Evolutionary conservation across 2,329 filamentous ascomycete species (phyloP).

Genomic region (Neonectria magnoliae): DNA sequence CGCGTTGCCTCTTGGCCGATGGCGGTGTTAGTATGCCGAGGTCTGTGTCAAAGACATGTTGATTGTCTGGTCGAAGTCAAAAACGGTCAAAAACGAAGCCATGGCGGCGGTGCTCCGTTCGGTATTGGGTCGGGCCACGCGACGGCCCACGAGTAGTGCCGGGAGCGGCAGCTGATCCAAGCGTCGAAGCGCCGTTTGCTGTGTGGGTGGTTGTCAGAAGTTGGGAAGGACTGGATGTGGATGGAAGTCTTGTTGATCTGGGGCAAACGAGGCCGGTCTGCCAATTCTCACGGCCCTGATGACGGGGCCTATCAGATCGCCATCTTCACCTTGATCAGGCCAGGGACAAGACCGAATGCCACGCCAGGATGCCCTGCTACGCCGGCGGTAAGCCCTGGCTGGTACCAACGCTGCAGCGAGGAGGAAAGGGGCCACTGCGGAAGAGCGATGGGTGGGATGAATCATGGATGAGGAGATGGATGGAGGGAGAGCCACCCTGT

Average conservation of each 20-base stretch:
- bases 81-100: conserved; percentile 35
- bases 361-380: conserved; percentile 22
- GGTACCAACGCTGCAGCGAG: conserved; percentile 1
- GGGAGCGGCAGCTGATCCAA: conserved; percentile 39
- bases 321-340: conserved; percentile 26
- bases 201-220: conserved; percentile 35
- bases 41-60: conserved; percentile 18
- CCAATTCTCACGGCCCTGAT: conserved; percentile 27
- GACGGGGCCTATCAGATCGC: conserved; percentile 39
- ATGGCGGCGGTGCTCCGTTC: conserved; percentile 26
- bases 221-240: conserved; percentile 32
- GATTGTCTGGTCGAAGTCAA: conserved; percentile 33
- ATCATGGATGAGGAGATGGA: neutral
- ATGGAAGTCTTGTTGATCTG: conserved; percentile 12
- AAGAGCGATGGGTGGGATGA: neutral
- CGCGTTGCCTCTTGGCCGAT: conserved; percentile 9
- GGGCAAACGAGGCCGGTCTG: conserved; percentile 12
- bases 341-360: conserved; percentile 19
- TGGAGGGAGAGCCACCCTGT: neutral
- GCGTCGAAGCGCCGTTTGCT: conserved; percentile 35
- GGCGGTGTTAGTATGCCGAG: conserved; percentile 14
- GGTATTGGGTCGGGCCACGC: conserved; percentile 40
- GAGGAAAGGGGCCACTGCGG: conserved; percentile 3
- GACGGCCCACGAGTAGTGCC: conserved; percentile 39
- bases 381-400: conserved; percentile 9